Evolutionary conservation across 129 eudicot genomes (phyloP).

Genomic region (Scalesia atractyloides): DNA sequence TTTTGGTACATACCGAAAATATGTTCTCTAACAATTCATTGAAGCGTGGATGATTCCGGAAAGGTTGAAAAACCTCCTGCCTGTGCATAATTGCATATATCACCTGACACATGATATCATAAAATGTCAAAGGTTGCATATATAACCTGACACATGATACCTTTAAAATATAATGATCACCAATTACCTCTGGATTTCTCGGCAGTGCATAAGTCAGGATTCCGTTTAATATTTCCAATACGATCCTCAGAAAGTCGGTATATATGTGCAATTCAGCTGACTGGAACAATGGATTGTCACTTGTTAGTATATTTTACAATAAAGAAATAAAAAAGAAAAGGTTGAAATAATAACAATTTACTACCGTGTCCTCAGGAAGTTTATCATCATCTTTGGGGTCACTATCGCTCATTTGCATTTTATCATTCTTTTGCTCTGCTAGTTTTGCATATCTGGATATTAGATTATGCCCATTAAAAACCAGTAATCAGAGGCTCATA

Average conservation of each 20-base stretch:
- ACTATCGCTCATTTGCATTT: slow-evolving; percentile 55
- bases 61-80: slow-evolving; percentile 96
- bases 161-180: slow-evolving; percentile 2
- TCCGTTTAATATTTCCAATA: slow-evolving; percentile 86
- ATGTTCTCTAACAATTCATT: slow-evolving; percentile 94
- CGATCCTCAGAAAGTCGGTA: slow-evolving; percentile 89
- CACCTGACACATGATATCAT: slow-evolving; percentile 53
- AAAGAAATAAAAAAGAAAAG: slow-evolving; percentile 17
- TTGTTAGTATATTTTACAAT: slow-evolving; percentile 9
- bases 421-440: slow-evolving; percentile 75
- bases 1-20: slow-evolving; percentile 61
- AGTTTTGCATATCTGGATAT: slow-evolving; percentile 81
- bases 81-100: slow-evolving; percentile 97
- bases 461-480: slow-evolving; percentile 15
- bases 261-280: slow-evolving; percentile 83
- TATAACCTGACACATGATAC: background rate
- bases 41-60: slow-evolving; percentile 93
- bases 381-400: slow-evolving; percentile 66
- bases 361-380: slow-evolving; percentile 79
- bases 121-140: background rate
- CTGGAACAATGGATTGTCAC: slow-evolving; percentile 44
- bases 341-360: slow-evolving; percentile 10
- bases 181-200: slow-evolving; percentile 87
- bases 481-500: slow-evolving; percentile 1
- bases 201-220: slow-evolving; percentile 87